phyloP scores from a whole-genome alignment of 1,284 basidiomycete genomes.

The Sanghuangporus sanghuang region DNA sequence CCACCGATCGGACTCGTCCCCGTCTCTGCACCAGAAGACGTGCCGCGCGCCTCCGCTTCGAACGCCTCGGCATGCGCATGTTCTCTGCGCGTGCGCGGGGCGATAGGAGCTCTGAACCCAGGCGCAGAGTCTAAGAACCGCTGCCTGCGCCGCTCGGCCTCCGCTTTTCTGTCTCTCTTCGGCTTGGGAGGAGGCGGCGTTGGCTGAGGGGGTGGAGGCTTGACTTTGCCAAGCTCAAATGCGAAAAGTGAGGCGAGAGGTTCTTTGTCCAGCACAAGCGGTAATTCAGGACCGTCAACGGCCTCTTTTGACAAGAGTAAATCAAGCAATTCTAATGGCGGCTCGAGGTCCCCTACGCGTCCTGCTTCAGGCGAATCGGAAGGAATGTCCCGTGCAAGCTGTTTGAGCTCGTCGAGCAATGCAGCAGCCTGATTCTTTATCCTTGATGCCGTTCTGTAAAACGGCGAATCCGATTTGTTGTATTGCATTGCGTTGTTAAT shows the following conservation, averaged over 20 bases:
- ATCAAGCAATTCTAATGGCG: slow-evolving; percentile 48
- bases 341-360: slow-evolving; percentile 66
- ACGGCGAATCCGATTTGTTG: slow-evolving; percentile 72
- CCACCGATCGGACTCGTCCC: slow-evolving; percentile 1
- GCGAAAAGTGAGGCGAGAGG: slow-evolving; percentile 65
- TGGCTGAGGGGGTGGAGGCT: slow-evolving; percentile 47
- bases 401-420: slow-evolving; percentile 57
- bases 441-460: slow-evolving; percentile 68
- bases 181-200: slow-evolving; percentile 26
- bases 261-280: slow-evolving; percentile 42
- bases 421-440: slow-evolving; percentile 58
- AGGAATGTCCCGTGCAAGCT: slow-evolving; percentile 20
- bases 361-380: slow-evolving; percentile 7
- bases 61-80: slow-evolving; percentile 36
- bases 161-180: slow-evolving; percentile 38
- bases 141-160: slow-evolving; percentile 31
- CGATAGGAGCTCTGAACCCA: slow-evolving; percentile 36
- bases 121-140: slow-evolving; percentile 27
- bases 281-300: slow-evolving; percentile 47
- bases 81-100: slow-evolving; percentile 39
- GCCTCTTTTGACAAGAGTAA: slow-evolving; percentile 47
- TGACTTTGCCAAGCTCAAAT: slow-evolving; percentile 58
- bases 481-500: slow-evolving; percentile 85
- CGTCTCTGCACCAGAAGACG: slow-evolving; percentile 18
- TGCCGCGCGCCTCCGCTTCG: slow-evolving; percentile 35